A percentile compares a stretch with the other conserved stretches of the same genome.
phyloP scores from a whole-genome alignment of 805 yeast genomes.

The Candida oleophila region DNA sequence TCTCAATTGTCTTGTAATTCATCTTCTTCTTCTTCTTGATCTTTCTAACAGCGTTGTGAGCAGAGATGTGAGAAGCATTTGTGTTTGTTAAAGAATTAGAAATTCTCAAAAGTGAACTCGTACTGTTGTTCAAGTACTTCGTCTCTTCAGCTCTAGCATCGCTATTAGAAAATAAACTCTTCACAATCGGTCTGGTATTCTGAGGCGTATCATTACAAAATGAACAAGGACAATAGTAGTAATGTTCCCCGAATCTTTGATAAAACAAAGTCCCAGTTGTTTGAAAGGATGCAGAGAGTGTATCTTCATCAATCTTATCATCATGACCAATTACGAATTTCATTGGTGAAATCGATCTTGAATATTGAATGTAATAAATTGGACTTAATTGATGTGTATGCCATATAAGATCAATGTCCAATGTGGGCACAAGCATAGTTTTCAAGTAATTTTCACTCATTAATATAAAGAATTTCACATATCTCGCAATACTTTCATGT shows the following conservation, averaged over 20 bases:
- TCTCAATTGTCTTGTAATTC: slow-evolving; percentile 1
- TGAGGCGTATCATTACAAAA: slow-evolving; percentile 2
- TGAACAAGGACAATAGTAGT: slow-evolving; percentile 1
- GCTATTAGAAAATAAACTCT: slow-evolving; percentile 1
- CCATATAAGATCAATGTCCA: slow-evolving; percentile 21
- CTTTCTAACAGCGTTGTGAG: slow-evolving; percentile 4
- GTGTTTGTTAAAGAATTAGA: background rate
- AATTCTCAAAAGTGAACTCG: background rate
- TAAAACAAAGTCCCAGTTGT: slow-evolving; percentile 10
- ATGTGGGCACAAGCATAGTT: slow-evolving; percentile 14
- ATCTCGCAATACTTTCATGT: slow-evolving; percentile 13
- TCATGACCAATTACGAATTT: slow-evolving; percentile 14
- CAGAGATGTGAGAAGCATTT: slow-evolving; percentile 1
- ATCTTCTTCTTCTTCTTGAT: background rate
- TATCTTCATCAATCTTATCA: slow-evolving; percentile 13
- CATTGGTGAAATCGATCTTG: slow-evolving; percentile 1
- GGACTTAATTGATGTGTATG: slow-evolving; percentile 17
- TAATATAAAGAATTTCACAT: slow-evolving; percentile 11
- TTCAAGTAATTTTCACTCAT: slow-evolving; percentile 1
- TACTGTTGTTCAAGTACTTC: slow-evolving; percentile 1
- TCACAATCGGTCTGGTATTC: slow-evolving; percentile 2
- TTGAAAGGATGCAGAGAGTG: slow-evolving; percentile 11
- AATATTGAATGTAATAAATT: slow-evolving; percentile 11
- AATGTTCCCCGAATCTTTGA: slow-evolving; percentile 2
- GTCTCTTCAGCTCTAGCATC: background rate